Base-by-base conservation (phyloP, 805 yeast genomes). In the Myxozyma neotropica region DNA sequence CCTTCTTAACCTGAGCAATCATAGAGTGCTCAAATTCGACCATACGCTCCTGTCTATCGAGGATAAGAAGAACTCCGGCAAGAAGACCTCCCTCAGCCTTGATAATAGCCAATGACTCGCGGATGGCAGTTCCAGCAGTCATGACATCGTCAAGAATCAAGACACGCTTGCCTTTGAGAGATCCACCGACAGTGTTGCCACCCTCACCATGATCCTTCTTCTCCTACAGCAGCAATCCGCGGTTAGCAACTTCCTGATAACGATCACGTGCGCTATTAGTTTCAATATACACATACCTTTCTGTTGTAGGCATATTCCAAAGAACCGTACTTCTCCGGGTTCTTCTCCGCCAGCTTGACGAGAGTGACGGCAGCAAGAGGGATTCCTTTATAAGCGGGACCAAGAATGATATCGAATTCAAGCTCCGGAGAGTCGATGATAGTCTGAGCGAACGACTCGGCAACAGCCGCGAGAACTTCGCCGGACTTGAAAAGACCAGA, bases 141-240 rank as follows among this genome's bases (percentile, higher is more conserved):
- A 93, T 92, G 44, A 94, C 97, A 70, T 93, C 99, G 74, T 94
- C 99, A 63, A 93, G 90, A 69, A 94, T 89, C 69, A 94, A 77
- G 24, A 93, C 83, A 61, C 81, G 81, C 74, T 92, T 87, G 50
- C 82, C 88, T 61, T 81, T 80, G 68, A 93, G 81, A 4, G 83
- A 74, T 47, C 88, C 84, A 38, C 99, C 99, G 43, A 94, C 98
- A 68, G 93, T 88, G 58, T 83, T 82, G 13, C 99, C 99, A 67
- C 98, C 99, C 77, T 93, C 99, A 57, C 99, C 99, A 72, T 93
- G 99, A 72, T 92, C 97, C 77, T 93, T 93, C 79, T 88, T 87
- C 75, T 91, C 97, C 69, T 65, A 26, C 35, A 40, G 23, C 27
- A 17, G 45, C 47, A 40, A n/a, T n/a, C n/a, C n/a, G n/a, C n/a